Evolutionary conservation across 371 early-diverging fungal genomes (phyloP), one percentile per base, ranked within the genome.

Genomic region (Mortierella sp.): DNA sequence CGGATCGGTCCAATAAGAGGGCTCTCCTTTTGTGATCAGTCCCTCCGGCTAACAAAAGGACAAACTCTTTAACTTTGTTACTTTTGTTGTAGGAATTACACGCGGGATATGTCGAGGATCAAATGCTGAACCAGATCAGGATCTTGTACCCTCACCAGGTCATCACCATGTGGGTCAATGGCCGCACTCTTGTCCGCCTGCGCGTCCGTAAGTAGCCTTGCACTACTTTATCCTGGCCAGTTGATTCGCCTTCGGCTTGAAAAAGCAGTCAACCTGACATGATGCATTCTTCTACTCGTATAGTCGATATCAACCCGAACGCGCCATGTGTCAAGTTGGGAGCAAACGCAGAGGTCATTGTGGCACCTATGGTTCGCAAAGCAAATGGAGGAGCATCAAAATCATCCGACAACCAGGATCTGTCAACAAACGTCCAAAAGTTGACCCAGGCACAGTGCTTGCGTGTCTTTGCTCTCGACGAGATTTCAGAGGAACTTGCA

Each of bases 51-150:
- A 61, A 61, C 39, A 22, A 3, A n/a, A 7, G n/a, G 29, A 13
- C 69, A 2, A 37, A 39, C 41, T 66, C n/a, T 39, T 63, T n/a
- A n/a, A n/a, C 43, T 34, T 64, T 16, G 13, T 40, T 43, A 44
- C 39, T 24, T 24, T 13, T 26, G 13, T 47, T 22, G 31, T 78
- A 94, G 94, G 95, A 95, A 88, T 77, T 94, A 24, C 92, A 96
- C 79, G 95, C 95, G 16, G 93, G 91, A 50, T 93, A 92, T 79
- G 89, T 97, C 1, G 97, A 97, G 73, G 93, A 92, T 50, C 90
- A 94, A 68, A 86, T 97, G 66, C 70, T 95, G 45, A 91, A 90
- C 69, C 97, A 97, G 85, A 85, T 94, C 50, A 87, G 94, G 34
- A 92, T 94, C 0, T 91, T 96, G 0, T 92, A 90, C 73, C 76